phyloP scores from a whole-genome alignment of 2,329 filamentous ascomycete species.

The Epichloe uncinata region DNA sequence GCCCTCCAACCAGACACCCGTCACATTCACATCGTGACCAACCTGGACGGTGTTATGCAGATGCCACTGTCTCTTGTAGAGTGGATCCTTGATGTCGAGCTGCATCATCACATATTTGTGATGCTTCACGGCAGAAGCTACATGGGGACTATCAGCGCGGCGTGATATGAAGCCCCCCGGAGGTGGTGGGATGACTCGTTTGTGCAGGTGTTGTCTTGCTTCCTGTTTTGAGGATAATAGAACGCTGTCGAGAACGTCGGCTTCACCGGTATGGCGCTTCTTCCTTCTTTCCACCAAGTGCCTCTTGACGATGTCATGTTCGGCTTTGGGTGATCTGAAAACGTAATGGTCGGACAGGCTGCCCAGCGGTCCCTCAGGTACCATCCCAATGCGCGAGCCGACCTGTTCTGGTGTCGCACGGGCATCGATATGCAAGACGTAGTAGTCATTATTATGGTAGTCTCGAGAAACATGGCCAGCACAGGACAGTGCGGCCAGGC shows the following conservation, averaged over 20 bases:
- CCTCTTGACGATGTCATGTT: constrained; percentile 44
- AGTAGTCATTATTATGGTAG: constrained; percentile 78
- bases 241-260: constrained; percentile 57
- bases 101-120: constrained; percentile 47
- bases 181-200: constrained; percentile 32
- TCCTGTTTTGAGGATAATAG: constrained; percentile 65
- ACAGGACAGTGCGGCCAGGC: constrained; percentile 35
- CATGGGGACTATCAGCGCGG: constrained; percentile 9
- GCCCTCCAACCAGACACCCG: constrained; percentile 78
- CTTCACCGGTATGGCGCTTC: constrained; percentile 38
- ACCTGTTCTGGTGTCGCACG: constrained; percentile 53
- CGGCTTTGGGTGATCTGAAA: constrained; percentile 58
- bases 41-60: constrained; percentile 68
- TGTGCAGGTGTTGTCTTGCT: constrained; percentile 37
- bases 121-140: constrained; percentile 35
- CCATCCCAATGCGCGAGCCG: constrained; percentile 58
- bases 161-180: constrained; percentile 15
- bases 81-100: constrained; percentile 75
- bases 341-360: constrained; percentile 71
- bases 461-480: constrained; percentile 47
- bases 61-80: constrained; percentile 94
- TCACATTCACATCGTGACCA: constrained; percentile 94
- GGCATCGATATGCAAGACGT: constrained; percentile 71
- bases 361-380: constrained; percentile 69
- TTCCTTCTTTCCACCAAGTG: constrained; percentile 41